phyloP scores from a whole-genome alignment of 139 green algal genomes.

The Coelastrella sp. region DNA sequence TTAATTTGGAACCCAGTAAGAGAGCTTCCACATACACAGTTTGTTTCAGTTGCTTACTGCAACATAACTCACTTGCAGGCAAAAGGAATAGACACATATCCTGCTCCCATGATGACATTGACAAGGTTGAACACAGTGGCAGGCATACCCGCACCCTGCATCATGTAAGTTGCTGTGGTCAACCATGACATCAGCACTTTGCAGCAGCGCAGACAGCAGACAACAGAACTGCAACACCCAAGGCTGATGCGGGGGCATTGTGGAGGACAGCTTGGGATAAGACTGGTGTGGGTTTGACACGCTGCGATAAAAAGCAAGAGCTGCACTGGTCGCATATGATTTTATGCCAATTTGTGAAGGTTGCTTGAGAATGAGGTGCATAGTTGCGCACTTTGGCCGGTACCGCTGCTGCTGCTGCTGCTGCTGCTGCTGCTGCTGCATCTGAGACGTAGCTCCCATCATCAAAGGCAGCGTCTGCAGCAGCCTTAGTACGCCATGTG shows the following conservation, averaged over 20 bases:
- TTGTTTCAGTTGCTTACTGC: too few relatives aligned
- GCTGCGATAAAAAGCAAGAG: too few relatives aligned
- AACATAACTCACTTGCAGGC: slow-evolving; percentile 20
- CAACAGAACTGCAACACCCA: too few relatives aligned
- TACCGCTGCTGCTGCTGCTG: background rate
- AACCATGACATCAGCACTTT: background rate
- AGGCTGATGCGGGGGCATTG: too few relatives aligned
- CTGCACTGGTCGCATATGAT: too few relatives aligned
- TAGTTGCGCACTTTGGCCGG: too few relatives aligned
- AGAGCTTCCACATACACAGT: too few relatives aligned
- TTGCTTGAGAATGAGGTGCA: too few relatives aligned
- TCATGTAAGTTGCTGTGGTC: background rate
- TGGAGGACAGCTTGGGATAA: too few relatives aligned
- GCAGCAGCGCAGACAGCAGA: background rate
- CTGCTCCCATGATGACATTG: slow-evolving; percentile 50
- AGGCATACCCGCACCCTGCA: slow-evolving; percentile 16
- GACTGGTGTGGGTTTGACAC: too few relatives aligned
- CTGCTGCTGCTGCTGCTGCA: background rate
- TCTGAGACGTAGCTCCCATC: background rate
- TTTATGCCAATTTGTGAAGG: too few relatives aligned
- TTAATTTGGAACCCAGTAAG: too few relatives aligned
- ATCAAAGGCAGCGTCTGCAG: background rate
- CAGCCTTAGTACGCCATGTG: background rate
- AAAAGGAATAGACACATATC: slow-evolving; percentile 41
- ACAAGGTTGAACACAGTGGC: slow-evolving; percentile 46